A percentile compares a stretch with the other conserved stretches of the same genome.
phyloP scores from a whole-genome alignment of 164 flowering plant species.

The Amborella trichopoda region DNA sequence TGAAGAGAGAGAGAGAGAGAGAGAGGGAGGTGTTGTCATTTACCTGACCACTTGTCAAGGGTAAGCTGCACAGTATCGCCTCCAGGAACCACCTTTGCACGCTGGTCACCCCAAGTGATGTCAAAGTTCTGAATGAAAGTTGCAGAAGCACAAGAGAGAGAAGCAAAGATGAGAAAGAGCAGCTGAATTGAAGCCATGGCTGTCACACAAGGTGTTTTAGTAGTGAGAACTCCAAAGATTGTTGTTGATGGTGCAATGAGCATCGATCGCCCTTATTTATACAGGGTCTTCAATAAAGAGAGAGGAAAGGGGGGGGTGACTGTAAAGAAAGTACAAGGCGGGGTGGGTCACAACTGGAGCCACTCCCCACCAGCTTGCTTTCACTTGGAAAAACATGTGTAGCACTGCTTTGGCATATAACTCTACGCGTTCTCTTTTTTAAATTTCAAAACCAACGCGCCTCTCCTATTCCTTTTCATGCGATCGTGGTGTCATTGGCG shows the following conservation, averaged over 20 bases:
- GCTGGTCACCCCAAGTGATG: neutral
- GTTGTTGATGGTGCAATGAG: neutral
- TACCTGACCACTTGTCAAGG: neutral
- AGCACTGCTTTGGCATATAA: too few species aligned
- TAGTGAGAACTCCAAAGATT: neutral
- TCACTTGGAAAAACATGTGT: too few species aligned
- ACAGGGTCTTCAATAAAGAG: too few species aligned
- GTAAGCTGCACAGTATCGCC: neutral
- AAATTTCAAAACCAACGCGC: too few species aligned
- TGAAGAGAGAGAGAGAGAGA: neutral
- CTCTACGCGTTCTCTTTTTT: too few species aligned
- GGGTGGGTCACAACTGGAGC: neutral
- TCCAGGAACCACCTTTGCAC: neutral
- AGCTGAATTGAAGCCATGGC: neutral
- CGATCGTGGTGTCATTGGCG: too few species aligned
- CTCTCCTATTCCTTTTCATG: too few species aligned
- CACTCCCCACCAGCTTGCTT: neutral
- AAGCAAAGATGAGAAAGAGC: neutral
- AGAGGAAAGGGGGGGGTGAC: neutral
- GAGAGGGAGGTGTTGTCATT: constrained; percentile 5
- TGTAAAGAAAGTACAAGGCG: neutral
- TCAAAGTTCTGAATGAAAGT: neutral
- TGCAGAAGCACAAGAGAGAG: neutral
- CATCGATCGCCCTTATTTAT: too few species aligned
- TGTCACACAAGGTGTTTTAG: neutral